Evolutionary conservation across 371 early-diverging fungal genomes (phyloP), one percentile per base, ranked within the genome.

Genomic region (Batrachochytrium dendrobatidis): DNA sequence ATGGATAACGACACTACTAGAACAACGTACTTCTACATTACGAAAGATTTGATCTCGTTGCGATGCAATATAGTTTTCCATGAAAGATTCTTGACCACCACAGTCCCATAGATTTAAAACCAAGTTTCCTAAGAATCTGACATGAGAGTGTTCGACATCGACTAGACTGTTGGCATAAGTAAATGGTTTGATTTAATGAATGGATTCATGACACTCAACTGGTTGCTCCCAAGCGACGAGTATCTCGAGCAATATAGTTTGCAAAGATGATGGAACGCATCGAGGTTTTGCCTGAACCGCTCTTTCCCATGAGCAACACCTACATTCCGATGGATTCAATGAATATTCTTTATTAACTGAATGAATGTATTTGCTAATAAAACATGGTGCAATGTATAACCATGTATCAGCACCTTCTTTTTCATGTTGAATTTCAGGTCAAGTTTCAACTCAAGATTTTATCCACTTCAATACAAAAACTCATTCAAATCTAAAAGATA

Each of bases 231-330:
- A 97, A 85, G 34, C 95, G 82, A 48, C 95, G 81, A 3, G 95
- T 94, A 67, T 97, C 97, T 63, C 88, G 68, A 1, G 95, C 95
- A 63, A 93, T 88, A 67, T 93, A 94, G 73, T 95, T 94, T 22
- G 95, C 89, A 68, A 97, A 97, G 62, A 97, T 95, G 69, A 97
- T 92, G 50, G 92, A 91, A 53, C 97, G 84, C 97, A 97, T 97
- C 48, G 94, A 94, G 25, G 97, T 97, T 83, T 97, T 97, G 49
- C 97, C 97, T 12, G 91, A 86, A n/a, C 97, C 95, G 66, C 87
- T 86, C 71, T 92, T 90, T 39, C 97, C 97, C 97, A 97, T 94
- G 70, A 97, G 82, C 49, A 97, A 81, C 12, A 97, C 90, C 72
- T 75, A 34, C 25, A 49, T 24, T 31, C 18, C 39, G n/a, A n/a